Evolutionary conservation across 495 filamentous ascomycete genomes (phyloP).

Genomic region (Tuber melanosporum): DNA sequence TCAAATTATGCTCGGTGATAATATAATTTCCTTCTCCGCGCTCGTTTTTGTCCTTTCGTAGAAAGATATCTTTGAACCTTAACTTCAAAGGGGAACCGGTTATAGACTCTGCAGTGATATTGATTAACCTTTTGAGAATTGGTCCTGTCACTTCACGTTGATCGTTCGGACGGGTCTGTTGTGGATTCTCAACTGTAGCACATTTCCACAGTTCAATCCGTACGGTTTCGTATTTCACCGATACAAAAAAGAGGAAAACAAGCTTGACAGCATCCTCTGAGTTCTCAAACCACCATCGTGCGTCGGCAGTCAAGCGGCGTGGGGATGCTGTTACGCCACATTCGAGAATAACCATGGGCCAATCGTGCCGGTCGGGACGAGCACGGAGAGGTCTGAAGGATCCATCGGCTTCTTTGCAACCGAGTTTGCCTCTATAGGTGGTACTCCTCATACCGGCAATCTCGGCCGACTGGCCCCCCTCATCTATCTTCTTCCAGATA

Average conservation of each 20-base stretch:
- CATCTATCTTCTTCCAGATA: background rate
- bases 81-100: slow-evolving; percentile 6
- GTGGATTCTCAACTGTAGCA: background rate
- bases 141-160: background rate
- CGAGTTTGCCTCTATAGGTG: background rate
- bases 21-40: slow-evolving; percentile 10
- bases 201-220: background rate
- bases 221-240: background rate
- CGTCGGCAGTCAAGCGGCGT: background rate
- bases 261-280: background rate
- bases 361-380: background rate
- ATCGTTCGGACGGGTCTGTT: background rate
- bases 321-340: slow-evolving; percentile 7
- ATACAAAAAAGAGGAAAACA: background rate
- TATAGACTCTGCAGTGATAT: background rate
- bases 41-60: background rate
- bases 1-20: slow-evolving; percentile 5
- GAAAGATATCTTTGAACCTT: slow-evolving; percentile 11
- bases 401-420: slow-evolving; percentile 8
- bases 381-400: background rate
- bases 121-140: background rate
- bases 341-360: background rate
- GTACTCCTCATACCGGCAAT: background rate
- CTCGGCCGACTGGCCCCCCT: background rate
- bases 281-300: slow-evolving; percentile 10